Conservation (phyloP, 106 monocot species). For the Xerophyta viscosa region DNA sequence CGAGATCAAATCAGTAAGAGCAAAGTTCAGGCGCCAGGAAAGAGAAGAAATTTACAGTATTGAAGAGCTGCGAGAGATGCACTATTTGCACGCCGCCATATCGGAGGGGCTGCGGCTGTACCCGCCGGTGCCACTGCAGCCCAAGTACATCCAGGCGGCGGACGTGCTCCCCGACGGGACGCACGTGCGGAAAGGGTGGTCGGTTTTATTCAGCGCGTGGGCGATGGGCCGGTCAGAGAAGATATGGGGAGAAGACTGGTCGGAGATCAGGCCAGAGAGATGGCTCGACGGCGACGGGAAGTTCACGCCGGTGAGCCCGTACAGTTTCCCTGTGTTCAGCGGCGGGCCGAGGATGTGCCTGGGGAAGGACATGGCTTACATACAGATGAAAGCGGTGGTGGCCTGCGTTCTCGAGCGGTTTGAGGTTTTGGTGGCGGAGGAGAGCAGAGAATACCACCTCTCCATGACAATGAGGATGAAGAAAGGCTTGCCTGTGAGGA, state of each 20-base stretch:
- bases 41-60: no score
- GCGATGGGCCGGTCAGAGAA: background rate
- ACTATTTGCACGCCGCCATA: background rate
- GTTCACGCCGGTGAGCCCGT: background rate
- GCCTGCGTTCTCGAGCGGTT: background rate
- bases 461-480: background rate
- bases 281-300: background rate
- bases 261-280: background rate
- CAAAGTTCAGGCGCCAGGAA: background rate
- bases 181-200: background rate
- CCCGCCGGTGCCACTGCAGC: background rate
- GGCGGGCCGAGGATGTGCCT: no score
- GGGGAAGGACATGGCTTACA: background rate
- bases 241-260: background rate
- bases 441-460: no score
- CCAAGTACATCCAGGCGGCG: background rate
- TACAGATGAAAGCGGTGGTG: background rate
- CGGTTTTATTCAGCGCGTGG: background rate
- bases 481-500: background rate
- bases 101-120: background rate
- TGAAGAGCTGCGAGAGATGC: slow-evolving; percentile 1
- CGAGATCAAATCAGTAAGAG: slow-evolving; percentile 5
- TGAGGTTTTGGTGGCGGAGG: background rate
- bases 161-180: background rate
- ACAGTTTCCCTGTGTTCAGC: background rate